Conservation (phyloP, 805 yeast species). For the Babjeviella inositovora region DNA sequence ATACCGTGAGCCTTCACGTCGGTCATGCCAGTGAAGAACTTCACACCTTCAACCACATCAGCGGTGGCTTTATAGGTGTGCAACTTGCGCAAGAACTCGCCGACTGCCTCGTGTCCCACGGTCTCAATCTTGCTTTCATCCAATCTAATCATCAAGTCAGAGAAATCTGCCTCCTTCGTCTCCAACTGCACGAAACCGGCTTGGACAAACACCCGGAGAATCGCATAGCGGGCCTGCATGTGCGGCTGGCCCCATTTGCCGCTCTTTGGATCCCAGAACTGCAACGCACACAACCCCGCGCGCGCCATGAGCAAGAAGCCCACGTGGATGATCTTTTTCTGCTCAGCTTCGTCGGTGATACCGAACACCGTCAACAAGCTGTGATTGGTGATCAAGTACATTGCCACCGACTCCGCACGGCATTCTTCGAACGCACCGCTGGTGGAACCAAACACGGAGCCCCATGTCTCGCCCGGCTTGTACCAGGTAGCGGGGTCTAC, state of each 20-base stretch:
- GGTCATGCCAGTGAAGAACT: slow-evolving; percentile 54
- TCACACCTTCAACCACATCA: slow-evolving; percentile 46
- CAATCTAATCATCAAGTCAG: slow-evolving; percentile 44
- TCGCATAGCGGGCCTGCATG: slow-evolving; percentile 85
- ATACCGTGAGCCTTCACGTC: slow-evolving; percentile 46
- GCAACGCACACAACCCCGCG: slow-evolving; percentile 73
- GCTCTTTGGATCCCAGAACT: slow-evolving; percentile 74
- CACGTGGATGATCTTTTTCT: slow-evolving; percentile 45
- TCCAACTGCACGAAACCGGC: slow-evolving; percentile 50
- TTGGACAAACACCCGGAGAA: slow-evolving; percentile 56
- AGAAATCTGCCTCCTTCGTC: slow-evolving; percentile 23
- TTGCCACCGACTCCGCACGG: slow-evolving; percentile 82
- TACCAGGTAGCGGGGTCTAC: slow-evolving; percentile 59
- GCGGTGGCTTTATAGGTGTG: slow-evolving; percentile 74
- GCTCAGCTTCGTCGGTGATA: slow-evolving; percentile 35
- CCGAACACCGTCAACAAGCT: slow-evolving; percentile 63
- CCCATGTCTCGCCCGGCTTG: slow-evolving; percentile 81
- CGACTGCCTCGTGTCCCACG: slow-evolving; percentile 60
- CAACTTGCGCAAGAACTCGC: slow-evolving; percentile 52
- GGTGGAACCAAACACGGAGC: slow-evolving; percentile 63
- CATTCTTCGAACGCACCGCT: slow-evolving; percentile 90
- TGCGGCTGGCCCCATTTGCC: slow-evolving; percentile 91
- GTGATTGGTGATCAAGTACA: slow-evolving; percentile 58
- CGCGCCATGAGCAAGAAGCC: slow-evolving; percentile 75
- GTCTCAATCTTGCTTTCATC: slow-evolving; percentile 48